Conservation (phyloP, 2,329 filamentous ascomycete species). For the Purpureocillium lavendulum region DNA sequence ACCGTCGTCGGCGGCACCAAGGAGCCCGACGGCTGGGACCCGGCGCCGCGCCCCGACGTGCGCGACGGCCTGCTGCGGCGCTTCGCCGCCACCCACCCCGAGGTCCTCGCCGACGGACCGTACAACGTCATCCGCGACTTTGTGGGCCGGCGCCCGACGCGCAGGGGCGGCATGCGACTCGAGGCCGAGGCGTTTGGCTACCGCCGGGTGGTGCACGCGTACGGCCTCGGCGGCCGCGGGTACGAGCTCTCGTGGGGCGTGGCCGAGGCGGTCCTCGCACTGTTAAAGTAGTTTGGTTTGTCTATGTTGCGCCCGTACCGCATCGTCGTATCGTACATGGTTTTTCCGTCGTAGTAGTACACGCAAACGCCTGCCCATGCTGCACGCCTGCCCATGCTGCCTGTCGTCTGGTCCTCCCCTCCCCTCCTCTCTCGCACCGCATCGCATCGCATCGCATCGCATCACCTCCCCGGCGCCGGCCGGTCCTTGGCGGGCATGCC, state of each 20-base stretch:
- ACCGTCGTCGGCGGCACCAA: conserved; percentile 61
- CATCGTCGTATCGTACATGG: background rate
- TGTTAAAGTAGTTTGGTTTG: conserved; percentile 12
- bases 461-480: conserved; percentile 3
- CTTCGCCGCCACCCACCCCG: conserved; percentile 26
- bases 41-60: conserved; percentile 36
- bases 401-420: too few species aligned
- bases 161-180: conserved; percentile 37
- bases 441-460: too few species aligned
- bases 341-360: background rate
- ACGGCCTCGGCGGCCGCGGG: conserved; percentile 47
- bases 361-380: background rate
- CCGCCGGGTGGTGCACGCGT: conserved; percentile 37
- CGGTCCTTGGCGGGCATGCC: conserved; percentile 35
- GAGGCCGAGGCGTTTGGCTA: conserved; percentile 12
- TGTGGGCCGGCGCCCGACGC: conserved; percentile 36
- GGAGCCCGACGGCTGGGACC: conserved; percentile 47
- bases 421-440: too few species aligned
- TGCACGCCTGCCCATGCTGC: too few species aligned
- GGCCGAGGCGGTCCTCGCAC: conserved; percentile 25
- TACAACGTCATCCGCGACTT: conserved; percentile 32
- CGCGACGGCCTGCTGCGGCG: conserved; percentile 29
- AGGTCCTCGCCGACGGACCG: conserved; percentile 19
- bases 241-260: conserved; percentile 51
- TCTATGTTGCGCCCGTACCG: conserved; percentile 10